Base-by-base conservation (phyloP, 1,284 basidiomycete species). In the Mrakiaceae sp. region DNA sequence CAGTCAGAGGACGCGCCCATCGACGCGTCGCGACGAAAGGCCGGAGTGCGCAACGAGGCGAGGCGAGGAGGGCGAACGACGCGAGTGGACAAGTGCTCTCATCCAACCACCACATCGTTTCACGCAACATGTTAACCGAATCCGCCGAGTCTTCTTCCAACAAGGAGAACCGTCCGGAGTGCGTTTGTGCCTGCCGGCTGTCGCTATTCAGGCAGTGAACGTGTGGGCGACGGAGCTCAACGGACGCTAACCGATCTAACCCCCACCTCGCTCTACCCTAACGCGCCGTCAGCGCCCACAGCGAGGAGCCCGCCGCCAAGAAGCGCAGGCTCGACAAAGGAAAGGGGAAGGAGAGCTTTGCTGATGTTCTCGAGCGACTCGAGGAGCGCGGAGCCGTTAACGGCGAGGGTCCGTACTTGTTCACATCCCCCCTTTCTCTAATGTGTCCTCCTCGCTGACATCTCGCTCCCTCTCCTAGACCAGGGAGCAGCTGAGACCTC, bases 401-500 rank as follows among this genome's bases (percentile, higher is more conserved):
- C 12, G 58, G 54, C 39, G 60, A 40, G 9, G 79, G 76, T 81
- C 73, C 71, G 78, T 71, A 16, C 16, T 2, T 2, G 4, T n/a
- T 11, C n/a, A 27, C n/a, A 3, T 27, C 60, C 10, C 16, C 10
- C 4, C 10, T n/a, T 48, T 12, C 44, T n/a, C 53, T 5, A 10
- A 27, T 44, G 14, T 9, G 46, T 39, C 43, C 3, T 48, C 46
- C 46, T 10, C 1, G 42, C 44, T 54, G 42, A 43, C 42, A 39
- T 9, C 10, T 11, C 12, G 14, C 44, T 48, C 43, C 54, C 42
- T 27, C 5, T 10, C 27, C 11, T 60, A 7, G 16, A n/a, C 40
- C 50, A 40, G 46, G 87, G 87, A 69, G 86, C 87, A 64, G 83
- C 55, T 11, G 75, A 77, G 67, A 74, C 73, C 0, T 72, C 87